phyloP scores from a whole-genome alignment of 2,329 filamentous ascomycete genomes.

The Nemania diffusa region DNA sequence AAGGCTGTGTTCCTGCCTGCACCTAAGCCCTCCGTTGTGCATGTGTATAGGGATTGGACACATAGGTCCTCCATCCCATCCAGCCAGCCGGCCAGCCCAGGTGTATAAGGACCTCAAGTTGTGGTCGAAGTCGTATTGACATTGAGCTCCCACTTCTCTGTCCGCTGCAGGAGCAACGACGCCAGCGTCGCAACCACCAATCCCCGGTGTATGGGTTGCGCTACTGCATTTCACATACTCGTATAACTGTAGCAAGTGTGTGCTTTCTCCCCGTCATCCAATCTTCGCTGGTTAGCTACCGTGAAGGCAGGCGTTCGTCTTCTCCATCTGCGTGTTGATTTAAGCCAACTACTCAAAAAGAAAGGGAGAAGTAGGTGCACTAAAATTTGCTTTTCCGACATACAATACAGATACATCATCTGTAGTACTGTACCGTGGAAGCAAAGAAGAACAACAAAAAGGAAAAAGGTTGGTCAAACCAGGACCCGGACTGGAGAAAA shows the following conservation, averaged over 20 bases:
- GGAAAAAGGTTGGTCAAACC: conserved; percentile 20
- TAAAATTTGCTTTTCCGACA: not conserved
- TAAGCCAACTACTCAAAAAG: conserved; percentile 20
- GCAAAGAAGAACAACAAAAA: conserved; percentile 5
- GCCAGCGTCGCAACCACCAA: not conserved
- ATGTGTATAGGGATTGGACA: conserved; percentile 36
- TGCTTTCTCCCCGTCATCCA: conserved; percentile 18
- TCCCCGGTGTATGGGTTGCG: conserved; percentile 13
- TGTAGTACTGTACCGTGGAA: not conserved
- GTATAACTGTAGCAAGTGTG: conserved; percentile 37
- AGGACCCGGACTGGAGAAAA: conserved; percentile 19
- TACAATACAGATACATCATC: conserved; percentile 18
- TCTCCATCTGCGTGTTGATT: conserved; percentile 25
- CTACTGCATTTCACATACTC: conserved; percentile 28
- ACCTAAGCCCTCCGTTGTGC: conserved; percentile 30
- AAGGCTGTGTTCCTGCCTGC: conserved; percentile 33
- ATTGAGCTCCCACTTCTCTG: conserved; percentile 10
- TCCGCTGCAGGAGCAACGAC: conserved; percentile 7
- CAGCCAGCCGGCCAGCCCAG: conserved; percentile 14
- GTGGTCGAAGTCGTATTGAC: conserved; percentile 8
- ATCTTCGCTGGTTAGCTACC: conserved; percentile 18
- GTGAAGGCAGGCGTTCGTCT: conserved; percentile 20
- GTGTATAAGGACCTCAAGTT: conserved; percentile 13
- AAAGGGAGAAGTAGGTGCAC: conserved; percentile 7
- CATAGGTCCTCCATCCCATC: conserved; percentile 17